Evolutionary conservation across 169 alveolate species (phyloP).

Genomic region (Plasmodium coatneyi): DNA sequence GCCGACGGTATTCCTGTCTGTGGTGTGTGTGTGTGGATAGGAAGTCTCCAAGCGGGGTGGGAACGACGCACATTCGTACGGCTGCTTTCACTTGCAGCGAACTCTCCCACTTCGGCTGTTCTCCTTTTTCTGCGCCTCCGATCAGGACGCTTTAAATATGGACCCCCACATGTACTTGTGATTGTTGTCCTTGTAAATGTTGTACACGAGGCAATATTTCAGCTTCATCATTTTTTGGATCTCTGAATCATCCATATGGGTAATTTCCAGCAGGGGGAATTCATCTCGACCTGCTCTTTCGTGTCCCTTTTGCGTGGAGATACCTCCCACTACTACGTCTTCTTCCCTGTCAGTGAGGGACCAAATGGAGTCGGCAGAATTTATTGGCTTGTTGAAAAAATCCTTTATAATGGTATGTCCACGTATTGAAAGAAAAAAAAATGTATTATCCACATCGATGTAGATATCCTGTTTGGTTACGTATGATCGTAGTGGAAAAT

Average conservation of each 20-base stretch:
- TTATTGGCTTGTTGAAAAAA: slow-evolving; percentile 45
- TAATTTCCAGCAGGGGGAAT: slow-evolving; percentile 33
- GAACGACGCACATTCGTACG: not conserved
- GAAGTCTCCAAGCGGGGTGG: not conserved
- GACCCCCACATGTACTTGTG: slow-evolving; percentile 77
- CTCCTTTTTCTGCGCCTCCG: not conserved
- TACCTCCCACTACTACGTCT: not conserved
- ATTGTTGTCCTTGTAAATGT: slow-evolving; percentile 72
- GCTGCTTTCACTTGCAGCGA: not conserved
- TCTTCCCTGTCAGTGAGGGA: slow-evolving; percentile 27
- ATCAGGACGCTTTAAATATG: slow-evolving; percentile 49
- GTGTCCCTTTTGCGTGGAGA: not conserved
- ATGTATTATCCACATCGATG: slow-evolving; percentile 45
- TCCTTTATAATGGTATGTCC: slow-evolving; percentile 55
- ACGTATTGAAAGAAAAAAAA: slow-evolving; percentile 31
- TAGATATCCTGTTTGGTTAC: slow-evolving; percentile 28
- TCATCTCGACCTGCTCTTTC: not conserved
- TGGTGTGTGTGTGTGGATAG: not conserved
- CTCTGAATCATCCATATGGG: slow-evolving; percentile 22
- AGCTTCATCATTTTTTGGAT: slow-evolving; percentile 19
- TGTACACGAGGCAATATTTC: slow-evolving; percentile 31
- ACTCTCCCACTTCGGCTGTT: not conserved
- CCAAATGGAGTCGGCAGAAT: slow-evolving; percentile 64
- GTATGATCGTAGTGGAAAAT: slow-evolving; percentile 44
- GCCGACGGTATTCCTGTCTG: not conserved